phyloP scores from a whole-genome alignment of 2,329 filamentous ascomycete genomes.

The Aureobasidium sp. region DNA sequence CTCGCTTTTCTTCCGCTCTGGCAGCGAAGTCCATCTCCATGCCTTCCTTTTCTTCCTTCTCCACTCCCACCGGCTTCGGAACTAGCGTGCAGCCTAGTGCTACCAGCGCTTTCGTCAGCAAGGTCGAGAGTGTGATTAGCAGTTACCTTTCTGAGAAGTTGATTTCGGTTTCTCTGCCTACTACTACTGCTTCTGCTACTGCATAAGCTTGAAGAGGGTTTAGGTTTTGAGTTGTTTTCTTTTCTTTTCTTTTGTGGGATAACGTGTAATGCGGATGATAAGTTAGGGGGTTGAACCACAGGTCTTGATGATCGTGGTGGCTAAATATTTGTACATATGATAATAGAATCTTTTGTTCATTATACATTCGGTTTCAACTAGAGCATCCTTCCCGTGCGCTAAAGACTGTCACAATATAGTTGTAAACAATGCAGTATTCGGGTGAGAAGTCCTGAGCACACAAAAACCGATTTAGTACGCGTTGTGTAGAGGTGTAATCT shows the following conservation, averaged over 20 bases:
- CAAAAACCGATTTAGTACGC: too few species aligned
- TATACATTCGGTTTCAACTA: not conserved
- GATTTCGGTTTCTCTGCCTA: not conserved
- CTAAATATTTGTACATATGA: not conserved
- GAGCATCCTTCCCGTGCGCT: too few species aligned
- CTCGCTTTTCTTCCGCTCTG: not conserved
- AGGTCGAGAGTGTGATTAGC: not conserved
- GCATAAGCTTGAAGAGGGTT: not conserved
- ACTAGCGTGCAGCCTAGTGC: not conserved
- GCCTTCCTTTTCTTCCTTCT: not conserved
- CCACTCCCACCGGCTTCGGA: not conserved
- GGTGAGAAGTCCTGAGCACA: too few species aligned
- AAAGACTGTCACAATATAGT: too few species aligned
- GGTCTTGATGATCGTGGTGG: not conserved
- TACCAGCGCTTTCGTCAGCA: not conserved
- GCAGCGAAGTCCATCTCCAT: slow-evolving; percentile 1
- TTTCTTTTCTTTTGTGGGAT: not conserved
- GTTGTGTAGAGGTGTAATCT: too few species aligned
- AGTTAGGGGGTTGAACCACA: not conserved
- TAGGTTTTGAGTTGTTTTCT: not conserved
- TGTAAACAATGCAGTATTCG: too few species aligned
- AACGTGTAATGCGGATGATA: not conserved
- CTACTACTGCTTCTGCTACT: not conserved
- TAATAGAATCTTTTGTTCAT: not conserved
- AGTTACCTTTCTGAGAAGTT: not conserved